phyloP scores from a whole-genome alignment of 1,284 basidiomycete species.

The Cryptococcus sp. region DNA sequence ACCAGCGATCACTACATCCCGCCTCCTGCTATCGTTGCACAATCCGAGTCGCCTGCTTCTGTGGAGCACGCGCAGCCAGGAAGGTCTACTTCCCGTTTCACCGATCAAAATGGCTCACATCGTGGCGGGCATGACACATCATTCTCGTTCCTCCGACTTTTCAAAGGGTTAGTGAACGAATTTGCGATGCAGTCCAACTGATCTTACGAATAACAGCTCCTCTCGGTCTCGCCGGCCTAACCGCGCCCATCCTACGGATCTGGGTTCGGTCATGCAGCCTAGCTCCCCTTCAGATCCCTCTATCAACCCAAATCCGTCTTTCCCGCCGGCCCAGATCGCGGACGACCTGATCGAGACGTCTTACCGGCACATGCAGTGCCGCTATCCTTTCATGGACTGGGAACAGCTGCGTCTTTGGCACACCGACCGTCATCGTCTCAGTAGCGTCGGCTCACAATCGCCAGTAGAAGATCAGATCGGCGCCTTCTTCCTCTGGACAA shows the following conservation, averaged over 20 bases:
- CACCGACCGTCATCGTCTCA: constrained; percentile 3
- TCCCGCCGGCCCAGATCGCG: constrained; percentile 9
- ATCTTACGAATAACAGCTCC: background rate
- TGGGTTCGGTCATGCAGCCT: constrained; percentile 11
- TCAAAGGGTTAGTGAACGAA: background rate
- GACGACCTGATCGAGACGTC: constrained; percentile 9
- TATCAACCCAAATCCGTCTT: constrained; percentile 15
- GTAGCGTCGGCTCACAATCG: background rate
- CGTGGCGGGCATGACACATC: no score
- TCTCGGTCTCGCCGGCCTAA: no score
- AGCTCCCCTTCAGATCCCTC: constrained; percentile 2
- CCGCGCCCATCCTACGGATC: background rate
- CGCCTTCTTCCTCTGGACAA: constrained; percentile 20
- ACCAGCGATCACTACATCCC: constrained; percentile 17
- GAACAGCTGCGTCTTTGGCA: constrained; percentile 14
- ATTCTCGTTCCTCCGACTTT: no score
- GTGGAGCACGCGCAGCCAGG: background rate
- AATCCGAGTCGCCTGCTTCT: background rate
- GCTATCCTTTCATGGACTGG: constrained; percentile 23
- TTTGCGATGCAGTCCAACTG: background rate
- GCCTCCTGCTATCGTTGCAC: background rate
- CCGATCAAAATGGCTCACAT: no score
- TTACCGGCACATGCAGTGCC: constrained; percentile 18
- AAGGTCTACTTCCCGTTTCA: no score
- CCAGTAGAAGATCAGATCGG: constrained; percentile 7